phyloP scores from a whole-genome alignment of 345 rosid genomes.

The Viola odorata region DNA sequence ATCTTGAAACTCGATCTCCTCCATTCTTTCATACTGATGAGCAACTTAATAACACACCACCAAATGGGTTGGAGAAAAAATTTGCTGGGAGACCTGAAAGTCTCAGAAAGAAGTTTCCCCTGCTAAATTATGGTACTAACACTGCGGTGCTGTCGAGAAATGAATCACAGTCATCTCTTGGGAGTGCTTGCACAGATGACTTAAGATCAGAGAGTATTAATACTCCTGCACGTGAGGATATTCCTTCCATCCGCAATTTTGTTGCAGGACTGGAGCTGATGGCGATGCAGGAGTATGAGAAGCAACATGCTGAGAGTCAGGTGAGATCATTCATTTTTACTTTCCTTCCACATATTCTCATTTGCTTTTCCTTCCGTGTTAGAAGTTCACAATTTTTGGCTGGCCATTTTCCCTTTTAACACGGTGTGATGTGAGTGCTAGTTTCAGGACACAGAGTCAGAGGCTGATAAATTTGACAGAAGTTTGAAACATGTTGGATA shows the following conservation, averaged over 20 bases:
- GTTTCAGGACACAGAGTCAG: slow-evolving; percentile 29
- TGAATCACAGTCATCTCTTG: slow-evolving; percentile 72
- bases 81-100: slow-evolving; percentile 69
- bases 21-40: slow-evolving; percentile 19
- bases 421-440: background rate
- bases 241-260: slow-evolving; percentile 67
- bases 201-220: slow-evolving; percentile 34
- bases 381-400: background rate
- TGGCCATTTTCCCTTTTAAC: slow-evolving; percentile 7
- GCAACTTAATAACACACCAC: slow-evolving; percentile 53
- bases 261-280: slow-evolving; percentile 79
- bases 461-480: slow-evolving; percentile 32
- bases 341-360: background rate
- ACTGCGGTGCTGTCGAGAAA: slow-evolving; percentile 46
- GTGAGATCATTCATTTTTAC: slow-evolving; percentile 17
- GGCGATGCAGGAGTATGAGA: slow-evolving; percentile 48
- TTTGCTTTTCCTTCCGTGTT: background rate
- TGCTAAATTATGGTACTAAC: slow-evolving; percentile 31
- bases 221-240: slow-evolving; percentile 53
- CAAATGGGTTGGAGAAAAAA: slow-evolving; percentile 45
- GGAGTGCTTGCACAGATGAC: slow-evolving; percentile 53
- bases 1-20: slow-evolving; percentile 35
- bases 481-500: slow-evolving; percentile 47
- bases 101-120: slow-evolving; percentile 33
- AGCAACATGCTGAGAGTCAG: slow-evolving; percentile 40